Evolutionary conservation across 164 flowering plant genomes (phyloP).

Genomic region (Litsea cubeba): DNA sequence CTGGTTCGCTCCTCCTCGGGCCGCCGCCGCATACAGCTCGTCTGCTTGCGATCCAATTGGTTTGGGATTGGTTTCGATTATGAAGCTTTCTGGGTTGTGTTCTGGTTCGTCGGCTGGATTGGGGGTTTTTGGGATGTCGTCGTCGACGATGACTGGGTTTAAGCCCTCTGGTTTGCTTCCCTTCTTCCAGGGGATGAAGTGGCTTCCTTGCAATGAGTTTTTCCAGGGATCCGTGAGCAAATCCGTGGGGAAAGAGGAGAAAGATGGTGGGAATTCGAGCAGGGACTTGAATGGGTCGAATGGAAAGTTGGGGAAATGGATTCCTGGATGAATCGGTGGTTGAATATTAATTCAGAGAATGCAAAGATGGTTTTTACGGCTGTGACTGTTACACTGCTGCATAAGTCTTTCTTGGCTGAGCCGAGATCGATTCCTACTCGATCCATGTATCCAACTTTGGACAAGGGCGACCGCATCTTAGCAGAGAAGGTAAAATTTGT

Average conservation of each 20-base stretch:
- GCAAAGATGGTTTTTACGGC: conserved; percentile 80
- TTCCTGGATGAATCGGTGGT: conserved; percentile 42
- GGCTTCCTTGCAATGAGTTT: conserved; percentile 54
- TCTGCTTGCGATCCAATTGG: conserved; percentile 4
- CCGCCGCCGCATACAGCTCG: neutral
- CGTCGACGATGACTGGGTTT: conserved; percentile 22
- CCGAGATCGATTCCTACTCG: conserved; percentile 80
- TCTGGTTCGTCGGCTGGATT: conserved; percentile 15
- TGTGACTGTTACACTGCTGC: conserved; percentile 62
- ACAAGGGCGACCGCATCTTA: conserved; percentile 80
- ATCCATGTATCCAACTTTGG: conserved; percentile 91
- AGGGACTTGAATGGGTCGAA: neutral
- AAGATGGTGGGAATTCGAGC: neutral
- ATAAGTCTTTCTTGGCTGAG: conserved; percentile 71
- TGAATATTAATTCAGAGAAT: conserved; percentile 48
- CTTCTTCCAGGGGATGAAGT: conserved; percentile 50
- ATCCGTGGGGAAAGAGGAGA: conserved; percentile 35
- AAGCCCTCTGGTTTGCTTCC: conserved; percentile 47
- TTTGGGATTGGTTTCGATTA: conserved; percentile 30
- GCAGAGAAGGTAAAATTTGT: conserved; percentile 79
- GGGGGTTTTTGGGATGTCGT: conserved; percentile 35
- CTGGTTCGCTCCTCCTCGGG: neutral
- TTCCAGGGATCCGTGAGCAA: conserved; percentile 12
- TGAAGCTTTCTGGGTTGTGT: conserved; percentile 29
- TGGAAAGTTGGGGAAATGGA: conserved; percentile 17